Conservation (phyloP, 352 stramenopile species). For the Phytophthora fragariaefolia region DNA sequence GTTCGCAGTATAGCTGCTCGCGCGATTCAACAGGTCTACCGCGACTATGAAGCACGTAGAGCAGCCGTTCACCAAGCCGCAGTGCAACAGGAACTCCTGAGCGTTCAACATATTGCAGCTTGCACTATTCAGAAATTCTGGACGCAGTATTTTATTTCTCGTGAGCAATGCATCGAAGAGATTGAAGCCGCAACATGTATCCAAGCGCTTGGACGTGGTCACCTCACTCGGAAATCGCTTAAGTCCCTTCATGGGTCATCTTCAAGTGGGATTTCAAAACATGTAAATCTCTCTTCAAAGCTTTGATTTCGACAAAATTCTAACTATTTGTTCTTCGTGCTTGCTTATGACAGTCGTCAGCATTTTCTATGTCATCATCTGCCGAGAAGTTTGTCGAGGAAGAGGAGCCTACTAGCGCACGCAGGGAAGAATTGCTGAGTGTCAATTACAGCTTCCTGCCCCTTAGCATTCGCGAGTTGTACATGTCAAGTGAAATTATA, state of each 20-base stretch:
- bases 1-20: constrained; percentile 60
- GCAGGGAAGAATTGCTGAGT: constrained; percentile 6
- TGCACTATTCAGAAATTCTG: constrained; percentile 60
- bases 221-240: constrained; percentile 58
- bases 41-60: constrained; percentile 30
- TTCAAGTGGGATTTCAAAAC: constrained; percentile 30
- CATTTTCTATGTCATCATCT: constrained; percentile 41
- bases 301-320: background rate
- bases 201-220: constrained; percentile 65
- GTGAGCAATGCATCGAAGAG: constrained; percentile 39
- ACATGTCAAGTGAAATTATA: constrained; percentile 21
- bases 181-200: constrained; percentile 75
- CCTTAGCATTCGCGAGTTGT: constrained; percentile 43
- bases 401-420: constrained; percentile 12
- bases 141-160: constrained; percentile 25
- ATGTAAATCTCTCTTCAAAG: constrained; percentile 15
- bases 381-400: constrained; percentile 26
- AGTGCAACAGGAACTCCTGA: constrained; percentile 40
- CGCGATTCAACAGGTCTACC: constrained; percentile 56
- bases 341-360: constrained; percentile 35
- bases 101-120: constrained; percentile 65
- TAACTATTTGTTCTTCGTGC: background rate
- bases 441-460: constrained; percentile 60
- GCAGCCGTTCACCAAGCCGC: constrained; percentile 31
- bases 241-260: constrained; percentile 44